Base-by-base conservation (phyloP, 2,329 filamentous ascomycete species). In the Neofusicoccum parvum region DNA sequence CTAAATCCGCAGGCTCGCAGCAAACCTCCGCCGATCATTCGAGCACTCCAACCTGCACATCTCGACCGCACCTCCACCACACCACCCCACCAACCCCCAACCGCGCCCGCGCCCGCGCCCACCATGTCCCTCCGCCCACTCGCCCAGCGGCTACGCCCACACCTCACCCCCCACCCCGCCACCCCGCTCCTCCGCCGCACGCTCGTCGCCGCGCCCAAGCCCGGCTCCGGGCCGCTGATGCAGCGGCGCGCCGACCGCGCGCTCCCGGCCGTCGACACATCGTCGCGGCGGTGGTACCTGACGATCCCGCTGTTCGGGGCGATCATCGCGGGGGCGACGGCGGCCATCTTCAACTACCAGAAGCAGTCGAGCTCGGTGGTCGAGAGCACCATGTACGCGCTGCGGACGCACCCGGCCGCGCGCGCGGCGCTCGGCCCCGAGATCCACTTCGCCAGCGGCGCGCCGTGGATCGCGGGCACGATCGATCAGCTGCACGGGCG, bases 291-390 rank as follows among this genome's bases (percentile, higher is more conserved):
- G 1, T 62, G 67, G 56, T 10, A 32, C 11, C 27, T 56, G 64
- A 92, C 92, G 0, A 79, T 97, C 39, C 94, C 94, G 63, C 81
- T 96, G 76, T 98, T 98, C 85, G 76, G 90, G 62, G 79, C 86
- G 68, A 82, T 92, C 68, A 87, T 97, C 71, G 86, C 87, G 56
- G 83, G 85, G 64, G 90, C 89, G 70, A 89, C 89, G 70, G 81
- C 96, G 67, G 92, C 90, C 71, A 97, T 99, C 79, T 98, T 99
- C 90, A 99, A 99, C 86, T 98, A 99, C 86, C 94, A 99, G 79
- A 97, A 97, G 79, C 88, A 89, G 65, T 92, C 91, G n/a, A 92
- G 89, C 32, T 91, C 91, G 64, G 91, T 83, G 15, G 80, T 97
- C n/a, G 88, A 88, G 64, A 92, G 91, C 64, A 95, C 93, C 4